These are phyloP conservation scores for Ceratobasidium sp. DNA, from an alignment of 1,284 basidiomycete genomes.

Conservation along the genomic window DNA sequence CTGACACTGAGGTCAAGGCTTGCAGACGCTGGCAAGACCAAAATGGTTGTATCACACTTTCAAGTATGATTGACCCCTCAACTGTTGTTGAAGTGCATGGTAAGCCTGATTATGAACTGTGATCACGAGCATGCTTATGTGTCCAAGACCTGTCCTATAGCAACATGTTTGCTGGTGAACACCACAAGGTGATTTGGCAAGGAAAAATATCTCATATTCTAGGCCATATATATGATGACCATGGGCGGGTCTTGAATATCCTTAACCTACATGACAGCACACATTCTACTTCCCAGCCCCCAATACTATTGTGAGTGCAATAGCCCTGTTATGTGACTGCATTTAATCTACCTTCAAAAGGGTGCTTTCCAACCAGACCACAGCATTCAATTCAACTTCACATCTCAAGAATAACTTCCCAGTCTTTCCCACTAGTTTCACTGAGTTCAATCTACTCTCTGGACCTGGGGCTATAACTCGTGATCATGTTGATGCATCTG, in stretches of 20 bases:
- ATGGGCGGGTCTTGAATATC: neutral
- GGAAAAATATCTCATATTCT: neutral
- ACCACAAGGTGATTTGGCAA: neutral
- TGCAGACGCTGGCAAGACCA: neutral
- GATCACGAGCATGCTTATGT: neutral
- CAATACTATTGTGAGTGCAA: neutral
- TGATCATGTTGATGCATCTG: constrained; percentile 14
- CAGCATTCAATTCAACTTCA: neutral
- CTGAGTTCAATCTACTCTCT: neutral
- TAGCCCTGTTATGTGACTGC: too few species aligned
- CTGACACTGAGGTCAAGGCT: neutral
- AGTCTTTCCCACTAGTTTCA: neutral
- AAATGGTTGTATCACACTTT: neutral
- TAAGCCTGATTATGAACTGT: neutral
- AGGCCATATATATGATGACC: neutral
- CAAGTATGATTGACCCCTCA: neutral
- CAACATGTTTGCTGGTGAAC: neutral
- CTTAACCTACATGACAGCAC: neutral
- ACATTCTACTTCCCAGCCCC: neutral
- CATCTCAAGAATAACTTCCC: neutral
- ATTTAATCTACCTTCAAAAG: too few species aligned
- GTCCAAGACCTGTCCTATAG: neutral
- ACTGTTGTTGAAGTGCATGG: neutral
- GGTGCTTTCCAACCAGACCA: neutral
- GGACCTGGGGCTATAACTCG: neutral